Base-by-base conservation (phyloP, 768 basidiomycete genomes). In the Agaricus subrufescens region DNA sequence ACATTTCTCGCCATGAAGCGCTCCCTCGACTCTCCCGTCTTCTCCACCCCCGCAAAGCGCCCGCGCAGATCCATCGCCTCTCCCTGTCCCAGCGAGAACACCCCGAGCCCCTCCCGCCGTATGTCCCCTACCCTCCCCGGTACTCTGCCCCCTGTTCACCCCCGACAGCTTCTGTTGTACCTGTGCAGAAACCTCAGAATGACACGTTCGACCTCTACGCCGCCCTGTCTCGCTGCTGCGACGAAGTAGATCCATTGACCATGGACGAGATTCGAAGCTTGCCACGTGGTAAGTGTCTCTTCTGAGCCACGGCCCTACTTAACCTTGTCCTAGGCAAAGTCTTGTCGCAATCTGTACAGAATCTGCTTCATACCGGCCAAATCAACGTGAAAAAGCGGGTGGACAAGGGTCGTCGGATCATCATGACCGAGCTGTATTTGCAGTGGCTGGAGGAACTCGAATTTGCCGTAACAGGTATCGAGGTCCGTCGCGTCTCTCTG, bases 401-500 rank as follows among this genome's bases (percentile, higher is more conserved):
- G 27, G 64, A 65, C 19, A 54, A 60, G 46, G 62, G 64, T 4
- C 60, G 58, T 19, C 71, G 68, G 61, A 66, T 70, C 27, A 63
- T 78, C 10, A 73, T 76, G 58, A 74, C 73, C 0, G 76, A 79
- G 57, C 60, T 79, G 29, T 79, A 76, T 62, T 60, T 72, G 40
- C 65, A 68, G 46, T 79, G 76, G 77, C 58, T 78, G 38, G 62
- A 71, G 40, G 73, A 71, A 34, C 63, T 72, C 14, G 66, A 75
- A 14, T 74, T 72, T 58, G 72, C 75, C 11, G 60, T 71, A 15
- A 63, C 59, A 30, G 76, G 71, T 7, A 60, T 77, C 9, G 66
- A 74, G 62, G 77, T 78, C 42, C 40, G 72, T 38, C 15, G n/a
- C 2, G 15, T 40, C 26, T 29, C 56, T 30, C 39, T 57, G 14